These are phyloP conservation scores for Mangifera indica DNA, from an alignment of 345 rosid species.

Conservation along the genomic window DNA sequence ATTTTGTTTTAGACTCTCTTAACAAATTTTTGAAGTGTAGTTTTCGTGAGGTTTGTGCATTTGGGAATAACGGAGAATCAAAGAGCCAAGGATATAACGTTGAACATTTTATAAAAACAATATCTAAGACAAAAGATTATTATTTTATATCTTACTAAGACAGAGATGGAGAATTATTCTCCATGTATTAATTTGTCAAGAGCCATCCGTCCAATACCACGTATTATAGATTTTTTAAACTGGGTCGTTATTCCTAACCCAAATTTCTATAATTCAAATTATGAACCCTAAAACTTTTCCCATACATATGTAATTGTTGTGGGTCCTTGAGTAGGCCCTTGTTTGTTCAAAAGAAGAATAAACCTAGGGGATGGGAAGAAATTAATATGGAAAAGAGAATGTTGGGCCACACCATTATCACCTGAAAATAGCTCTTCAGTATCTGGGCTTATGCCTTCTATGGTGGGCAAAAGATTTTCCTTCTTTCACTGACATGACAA, in stretches of 20 bases:
- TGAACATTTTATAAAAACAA: not conserved
- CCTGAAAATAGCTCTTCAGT: not conserved
- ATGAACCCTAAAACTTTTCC: not conserved
- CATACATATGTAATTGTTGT: not conserved
- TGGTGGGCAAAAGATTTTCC: not conserved
- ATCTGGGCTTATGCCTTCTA: not conserved
- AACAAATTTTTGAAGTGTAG: no score
- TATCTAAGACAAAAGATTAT: not conserved
- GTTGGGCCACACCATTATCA: not conserved
- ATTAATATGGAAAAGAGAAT: not conserved
- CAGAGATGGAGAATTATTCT: not conserved
- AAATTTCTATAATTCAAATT: no score
- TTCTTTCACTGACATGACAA: not conserved
- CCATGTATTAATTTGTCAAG: not conserved
- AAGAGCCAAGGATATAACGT: not conserved
- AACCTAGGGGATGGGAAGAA: not conserved
- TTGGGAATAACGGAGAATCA: not conserved
- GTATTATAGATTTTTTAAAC: no score
- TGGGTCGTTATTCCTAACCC: not conserved
- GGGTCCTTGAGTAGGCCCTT: not conserved
- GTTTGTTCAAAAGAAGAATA: not conserved
- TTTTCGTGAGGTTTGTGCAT: not conserved
- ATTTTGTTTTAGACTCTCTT: no score
- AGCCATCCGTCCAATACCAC: not conserved
- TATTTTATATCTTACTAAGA: not conserved